A percentile compares a stretch with the other conserved stretches of the same genome.
phyloP scores from a whole-genome alignment of 345 rosid species.

The Rhodamnia rubescens region DNA sequence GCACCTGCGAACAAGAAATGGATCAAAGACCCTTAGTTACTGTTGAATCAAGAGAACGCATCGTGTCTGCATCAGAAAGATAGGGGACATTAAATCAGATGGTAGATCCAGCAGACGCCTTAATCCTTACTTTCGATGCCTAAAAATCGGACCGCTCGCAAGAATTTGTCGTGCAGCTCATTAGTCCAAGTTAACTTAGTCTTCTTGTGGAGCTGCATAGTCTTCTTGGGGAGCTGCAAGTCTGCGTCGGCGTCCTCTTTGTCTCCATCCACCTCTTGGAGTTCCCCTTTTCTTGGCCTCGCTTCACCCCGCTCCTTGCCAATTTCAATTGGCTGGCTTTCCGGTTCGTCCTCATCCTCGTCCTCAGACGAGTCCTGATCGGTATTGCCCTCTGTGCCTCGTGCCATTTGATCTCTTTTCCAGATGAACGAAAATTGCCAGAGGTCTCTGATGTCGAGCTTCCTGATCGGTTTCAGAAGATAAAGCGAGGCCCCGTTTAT shows the following conservation, averaged over 20 bases:
- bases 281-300: conserved; percentile 4
- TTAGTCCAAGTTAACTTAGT: conserved; percentile 28
- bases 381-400: not conserved
- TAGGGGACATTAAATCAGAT: not conserved
- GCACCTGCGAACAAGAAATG: conserved; percentile 10
- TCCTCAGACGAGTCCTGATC: not conserved
- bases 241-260: not conserved
- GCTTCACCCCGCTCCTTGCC: not conserved
- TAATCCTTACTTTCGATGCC: conserved; percentile 27
- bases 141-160: conserved; percentile 17
- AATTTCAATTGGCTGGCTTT: not conserved
- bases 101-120: not conserved
- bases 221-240: conserved; percentile 15
- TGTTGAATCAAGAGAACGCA: not conserved
- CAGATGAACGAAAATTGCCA: conserved; percentile 30
- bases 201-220: conserved; percentile 18
- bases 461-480: conserved; percentile 32
- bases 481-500: conserved; percentile 31
- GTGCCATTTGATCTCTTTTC: not conserved
- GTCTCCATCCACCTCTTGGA: not conserved
- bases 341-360: not conserved
- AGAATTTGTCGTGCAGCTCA: conserved; percentile 27
- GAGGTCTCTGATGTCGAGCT: conserved; percentile 14
- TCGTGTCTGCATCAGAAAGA: not conserved
- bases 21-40: not conserved